Percentiles rank a stretch among this genome's conserved stretches.
Conservation (phyloP, 257 asterid genomes). For the Jacaranda mimosifolia region DNA sequence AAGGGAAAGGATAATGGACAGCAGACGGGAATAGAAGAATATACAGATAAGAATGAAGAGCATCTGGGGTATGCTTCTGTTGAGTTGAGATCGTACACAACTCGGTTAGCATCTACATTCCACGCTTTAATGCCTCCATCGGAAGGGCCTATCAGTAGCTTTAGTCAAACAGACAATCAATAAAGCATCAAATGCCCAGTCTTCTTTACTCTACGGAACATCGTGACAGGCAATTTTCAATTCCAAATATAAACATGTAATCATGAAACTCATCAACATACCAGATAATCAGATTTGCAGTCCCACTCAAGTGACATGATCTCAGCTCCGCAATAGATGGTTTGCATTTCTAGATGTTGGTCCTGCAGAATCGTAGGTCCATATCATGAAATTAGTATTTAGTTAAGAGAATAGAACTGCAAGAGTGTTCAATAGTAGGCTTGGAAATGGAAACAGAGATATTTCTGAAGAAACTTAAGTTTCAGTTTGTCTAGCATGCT, state of each 20-base stretch:
- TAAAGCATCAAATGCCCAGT: constrained; percentile 45
- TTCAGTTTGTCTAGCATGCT: no score
- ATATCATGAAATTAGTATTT: constrained; percentile 10
- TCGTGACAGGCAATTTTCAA: constrained; percentile 27
- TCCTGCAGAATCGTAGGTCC: constrained; percentile 84
- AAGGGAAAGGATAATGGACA: not conserved
- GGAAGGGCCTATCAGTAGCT: constrained; percentile 99
- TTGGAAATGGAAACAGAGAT: no score
- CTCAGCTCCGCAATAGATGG: constrained; percentile 97
- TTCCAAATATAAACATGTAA: constrained; percentile 13
- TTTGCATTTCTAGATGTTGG: constrained; percentile 95
- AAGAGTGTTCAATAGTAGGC: not conserved
- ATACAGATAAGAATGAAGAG: constrained; percentile 15
- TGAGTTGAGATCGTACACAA: constrained; percentile 51
- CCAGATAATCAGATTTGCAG: constrained; percentile 94
- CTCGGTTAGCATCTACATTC: constrained; percentile 75
- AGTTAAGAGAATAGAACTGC: not conserved
- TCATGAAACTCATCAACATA: constrained; percentile 40
- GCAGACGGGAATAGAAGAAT: not conserved
- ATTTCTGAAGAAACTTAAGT: no score
- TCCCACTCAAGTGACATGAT: constrained; percentile 95
- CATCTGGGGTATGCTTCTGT: constrained; percentile 83
- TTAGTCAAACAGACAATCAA: constrained; percentile 55
- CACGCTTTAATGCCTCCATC: constrained; percentile 90
- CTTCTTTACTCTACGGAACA: constrained; percentile 33